phyloP scores from a whole-genome alignment of 257 asterid genomes.

The Fraxinus cuspidata region DNA sequence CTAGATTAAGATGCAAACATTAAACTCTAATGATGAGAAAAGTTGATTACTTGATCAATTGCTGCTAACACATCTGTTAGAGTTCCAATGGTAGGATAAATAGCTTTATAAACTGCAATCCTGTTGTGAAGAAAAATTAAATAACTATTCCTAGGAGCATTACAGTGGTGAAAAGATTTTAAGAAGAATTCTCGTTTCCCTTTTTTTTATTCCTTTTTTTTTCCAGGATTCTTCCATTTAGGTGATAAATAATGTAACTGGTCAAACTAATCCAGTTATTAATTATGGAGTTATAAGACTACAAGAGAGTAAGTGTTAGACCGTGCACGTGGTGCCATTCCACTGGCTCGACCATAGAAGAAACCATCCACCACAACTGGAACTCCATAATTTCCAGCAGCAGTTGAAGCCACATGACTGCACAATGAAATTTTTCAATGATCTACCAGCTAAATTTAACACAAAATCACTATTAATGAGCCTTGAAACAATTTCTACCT shows the following conservation, averaged over 20 bases:
- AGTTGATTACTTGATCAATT: conserved; percentile 72
- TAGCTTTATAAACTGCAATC: conserved; percentile 90
- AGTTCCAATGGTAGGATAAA: conserved; percentile 81
- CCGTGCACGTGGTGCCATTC: conserved; percentile 99
- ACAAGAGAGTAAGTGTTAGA: conserved; percentile 9
- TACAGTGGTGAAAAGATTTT: background rate
- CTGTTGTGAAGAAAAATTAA: conserved; percentile 33
- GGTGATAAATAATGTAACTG: background rate
- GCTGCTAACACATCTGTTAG: conserved; percentile 89
- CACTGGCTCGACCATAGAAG: conserved; percentile 84
- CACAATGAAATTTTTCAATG: conserved; percentile 10
- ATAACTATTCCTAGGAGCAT: background rate
- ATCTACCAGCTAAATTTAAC: background rate
- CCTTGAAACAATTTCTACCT: background rate
- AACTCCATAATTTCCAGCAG: conserved; percentile 86
- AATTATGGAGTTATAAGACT: background rate
- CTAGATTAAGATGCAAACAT: background rate
- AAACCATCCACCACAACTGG: conserved; percentile 85
- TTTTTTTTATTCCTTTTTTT: no score
- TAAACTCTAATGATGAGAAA: background rate
- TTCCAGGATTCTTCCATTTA: background rate
- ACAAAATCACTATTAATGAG: background rate
- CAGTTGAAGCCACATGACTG: conserved; percentile 95
- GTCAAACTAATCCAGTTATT: background rate
- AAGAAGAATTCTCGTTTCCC: no score